Evolutionary conservation across 208 protist genomes (phyloP).

Genomic region (Phytomonas francai): DNA sequence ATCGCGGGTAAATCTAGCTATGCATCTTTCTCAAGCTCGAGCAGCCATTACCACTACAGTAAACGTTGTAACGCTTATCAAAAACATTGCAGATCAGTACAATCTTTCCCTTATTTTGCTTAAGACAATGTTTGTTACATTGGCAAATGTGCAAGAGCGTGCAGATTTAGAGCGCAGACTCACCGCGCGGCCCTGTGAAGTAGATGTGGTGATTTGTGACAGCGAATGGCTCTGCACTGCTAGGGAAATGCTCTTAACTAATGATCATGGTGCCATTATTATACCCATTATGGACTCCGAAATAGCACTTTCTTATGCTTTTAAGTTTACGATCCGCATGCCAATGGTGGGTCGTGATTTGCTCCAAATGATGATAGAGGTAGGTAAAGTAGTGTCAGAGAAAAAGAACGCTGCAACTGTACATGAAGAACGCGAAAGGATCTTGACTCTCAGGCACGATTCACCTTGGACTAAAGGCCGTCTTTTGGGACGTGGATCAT

Average conservation of each 20-base stretch:
- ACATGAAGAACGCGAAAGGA: conserved; percentile 76
- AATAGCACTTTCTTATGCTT: conserved; percentile 32
- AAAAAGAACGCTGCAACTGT: conserved; percentile 79
- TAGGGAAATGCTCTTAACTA: conserved; percentile 51
- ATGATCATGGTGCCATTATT: conserved; percentile 58
- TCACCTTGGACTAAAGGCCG: conserved; percentile 87
- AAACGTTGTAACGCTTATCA: conserved; percentile 81
- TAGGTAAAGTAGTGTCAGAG: conserved; percentile 70
- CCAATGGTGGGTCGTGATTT: conserved; percentile 68
- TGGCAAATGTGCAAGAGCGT: conserved; percentile 67
- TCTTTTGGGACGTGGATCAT: conserved; percentile 80
- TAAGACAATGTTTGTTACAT: conserved; percentile 86
- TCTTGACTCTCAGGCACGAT: conserved; percentile 82
- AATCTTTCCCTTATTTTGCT: conserved; percentile 84
- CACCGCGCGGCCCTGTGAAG: conserved; percentile 51
- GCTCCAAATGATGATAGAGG: conserved; percentile 65
- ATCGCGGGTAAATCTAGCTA: conserved; percentile 25
- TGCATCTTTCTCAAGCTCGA: conserved; percentile 58
- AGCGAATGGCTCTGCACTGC: conserved; percentile 71
- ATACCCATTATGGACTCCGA: conserved; percentile 53
- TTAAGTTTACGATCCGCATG: conserved; percentile 61
- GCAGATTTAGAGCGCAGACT: conserved; percentile 72
- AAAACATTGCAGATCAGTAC: conserved; percentile 84
- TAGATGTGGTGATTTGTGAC: conserved; percentile 85
- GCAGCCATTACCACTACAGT: conserved; percentile 83